A percentile compares a stretch with the other conserved stretches of the same genome.
These are phyloP conservation scores for Ophiostoma ips DNA, from an alignment of 2,329 filamentous ascomycete species.

Conservation along the genomic window DNA sequence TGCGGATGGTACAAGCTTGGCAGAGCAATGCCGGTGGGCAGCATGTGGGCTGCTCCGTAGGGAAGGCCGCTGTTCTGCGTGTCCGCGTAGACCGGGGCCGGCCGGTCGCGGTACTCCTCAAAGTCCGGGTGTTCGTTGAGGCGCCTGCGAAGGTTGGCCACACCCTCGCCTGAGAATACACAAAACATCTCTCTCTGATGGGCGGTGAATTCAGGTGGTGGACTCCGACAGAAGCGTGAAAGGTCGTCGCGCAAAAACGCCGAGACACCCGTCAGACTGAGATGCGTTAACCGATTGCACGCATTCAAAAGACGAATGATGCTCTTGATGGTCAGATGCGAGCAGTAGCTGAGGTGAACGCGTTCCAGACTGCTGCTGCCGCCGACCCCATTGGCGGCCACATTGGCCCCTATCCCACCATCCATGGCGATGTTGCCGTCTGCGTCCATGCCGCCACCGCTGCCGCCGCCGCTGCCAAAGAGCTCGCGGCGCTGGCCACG, in stretches of 20 bases:
- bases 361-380: conserved; percentile 59
- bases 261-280: conserved; percentile 86
- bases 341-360: conserved; percentile 92
- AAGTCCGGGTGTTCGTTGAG: conserved; percentile 48
- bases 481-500: conserved; percentile 34
- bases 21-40: neutral
- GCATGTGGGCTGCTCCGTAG: neutral
- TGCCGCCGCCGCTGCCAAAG: conserved; percentile 25
- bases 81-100: neutral
- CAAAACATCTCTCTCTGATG: conserved; percentile 94
- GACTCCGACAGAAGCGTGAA: conserved; percentile 70
- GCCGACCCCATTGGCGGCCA: conserved; percentile 25
- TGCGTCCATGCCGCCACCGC: conserved; percentile 18
- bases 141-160: conserved; percentile 61
- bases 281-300: conserved; percentile 82
- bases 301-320: conserved; percentile 81
- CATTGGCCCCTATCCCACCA: conserved; percentile 29
- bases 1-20: too few relatives aligned
- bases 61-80: neutral
- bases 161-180: conserved; percentile 84
- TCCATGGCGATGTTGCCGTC: conserved; percentile 24
- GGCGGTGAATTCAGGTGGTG: conserved; percentile 80
- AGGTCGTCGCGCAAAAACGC: conserved; percentile 81
- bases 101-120: conserved; percentile 26
- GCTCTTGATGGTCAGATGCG: conserved; percentile 67